Evolutionary conservation across 345 rosid genomes (phyloP).

Genomic region (Mercurialis annua): DNA sequence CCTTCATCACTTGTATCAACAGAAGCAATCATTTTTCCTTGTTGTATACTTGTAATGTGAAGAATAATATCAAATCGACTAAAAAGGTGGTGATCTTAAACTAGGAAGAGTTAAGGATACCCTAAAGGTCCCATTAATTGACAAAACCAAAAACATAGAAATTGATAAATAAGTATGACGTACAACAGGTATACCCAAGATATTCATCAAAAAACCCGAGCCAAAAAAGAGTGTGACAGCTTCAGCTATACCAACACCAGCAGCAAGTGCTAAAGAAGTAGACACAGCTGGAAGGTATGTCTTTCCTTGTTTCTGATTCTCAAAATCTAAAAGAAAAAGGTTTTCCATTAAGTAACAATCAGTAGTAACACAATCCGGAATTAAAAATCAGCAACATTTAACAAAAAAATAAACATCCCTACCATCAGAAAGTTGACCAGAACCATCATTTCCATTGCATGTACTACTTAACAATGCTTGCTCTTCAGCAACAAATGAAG

Average conservation of each 20-base stretch:
- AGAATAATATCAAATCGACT: no score
- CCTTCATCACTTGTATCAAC: no score
- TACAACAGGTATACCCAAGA: constrained; percentile 96
- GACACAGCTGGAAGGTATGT: constrained; percentile 67
- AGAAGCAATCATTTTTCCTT: no score
- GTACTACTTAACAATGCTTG: constrained; percentile 42
- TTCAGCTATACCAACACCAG: constrained; percentile 79
- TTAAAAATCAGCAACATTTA: neutral
- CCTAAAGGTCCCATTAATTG: neutral
- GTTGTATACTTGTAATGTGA: no score
- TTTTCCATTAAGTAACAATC: neutral
- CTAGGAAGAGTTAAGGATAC: no score
- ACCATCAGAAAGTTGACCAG: constrained; percentile 23
- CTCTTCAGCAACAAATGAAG: constrained; percentile 95
- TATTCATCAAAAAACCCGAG: constrained; percentile 70
- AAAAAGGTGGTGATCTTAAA: no score
- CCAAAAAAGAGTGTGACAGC: constrained; percentile 67
- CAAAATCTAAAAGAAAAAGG: constrained; percentile 27
- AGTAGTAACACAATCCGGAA: neutral
- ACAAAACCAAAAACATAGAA: neutral
- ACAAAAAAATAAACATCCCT: neutral
- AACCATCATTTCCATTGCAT: constrained; percentile 13
- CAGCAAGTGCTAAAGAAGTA: constrained; percentile 76
- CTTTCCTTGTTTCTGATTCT: constrained; percentile 37
- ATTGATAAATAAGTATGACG: constrained; percentile 36